Evolutionary conservation across 1,284 basidiomycete genomes (phyloP), one percentile per base, ranked within the genome.

Genomic region (Pascua sp.): DNA sequence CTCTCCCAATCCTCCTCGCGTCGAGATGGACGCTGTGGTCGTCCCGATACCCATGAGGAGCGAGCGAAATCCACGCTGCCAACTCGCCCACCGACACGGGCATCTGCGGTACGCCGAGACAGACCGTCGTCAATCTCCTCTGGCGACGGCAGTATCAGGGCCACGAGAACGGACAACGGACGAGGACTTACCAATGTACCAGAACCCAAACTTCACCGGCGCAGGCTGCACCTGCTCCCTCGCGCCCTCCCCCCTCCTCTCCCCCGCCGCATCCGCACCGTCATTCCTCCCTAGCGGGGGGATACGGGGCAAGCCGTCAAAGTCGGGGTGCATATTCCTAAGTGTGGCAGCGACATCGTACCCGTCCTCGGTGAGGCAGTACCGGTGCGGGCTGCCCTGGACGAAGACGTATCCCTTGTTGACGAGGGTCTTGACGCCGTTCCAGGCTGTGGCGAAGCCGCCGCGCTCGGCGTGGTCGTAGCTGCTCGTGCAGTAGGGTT

Each of bases 301-400:
- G 11, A 63, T 49, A 55, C 64, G 65, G 7, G 63, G 65, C 12
- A 66, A 38, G 54, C 67, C 54, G 2, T 65, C 57, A 47, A 68
- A 67, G 48, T 70, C 70, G 5, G 71, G 70, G 13, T 61, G 45
- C 42, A 72, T 51, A 32, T 66, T 67, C 15, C 70, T 50, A 5
- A 76, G 63, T 1, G 64, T 57, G 10, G 60, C 61, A 0, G 70
- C 74, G 1, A 76, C 70, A 32, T 75, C 68, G 47, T 72, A 73
- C 52, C 76, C 76, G 38, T 73, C 75, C 53, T 72, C 68, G 1
- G 73, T 75, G 53, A 77, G 65, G 44, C 66, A 72, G 48, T 69
- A 71, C 43, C 71, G 70, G 45, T 69, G 67, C 4, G 76, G 75
- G 56, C 69, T 75, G 4, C 75, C 76, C 37, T 66, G 69, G 5